These are phyloP conservation scores for Zymoseptoria ardabiliae DNA, from an alignment of 2,329 filamentous ascomycete genomes.

Conservation along the genomic window DNA sequence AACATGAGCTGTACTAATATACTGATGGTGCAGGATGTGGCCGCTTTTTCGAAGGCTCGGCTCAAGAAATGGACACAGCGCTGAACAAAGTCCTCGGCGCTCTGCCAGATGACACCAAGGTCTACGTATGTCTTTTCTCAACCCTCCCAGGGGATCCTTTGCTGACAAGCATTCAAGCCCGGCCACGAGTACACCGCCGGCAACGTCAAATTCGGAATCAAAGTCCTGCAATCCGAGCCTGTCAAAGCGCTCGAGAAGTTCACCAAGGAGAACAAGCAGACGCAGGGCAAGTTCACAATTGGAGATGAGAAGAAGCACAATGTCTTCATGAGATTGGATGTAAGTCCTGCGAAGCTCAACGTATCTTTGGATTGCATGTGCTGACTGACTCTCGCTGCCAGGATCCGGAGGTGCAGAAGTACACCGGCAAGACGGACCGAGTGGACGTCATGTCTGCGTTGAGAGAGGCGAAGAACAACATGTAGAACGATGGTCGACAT, in stretches of 20 bases:
- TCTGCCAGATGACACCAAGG: constrained; percentile 81
- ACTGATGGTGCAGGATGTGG: constrained; percentile 62
- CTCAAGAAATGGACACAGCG: constrained; percentile 85
- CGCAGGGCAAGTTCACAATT: constrained; percentile 93
- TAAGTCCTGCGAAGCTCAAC: constrained; percentile 38
- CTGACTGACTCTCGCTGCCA: constrained; percentile 29
- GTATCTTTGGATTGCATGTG: background rate
- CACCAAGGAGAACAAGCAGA: constrained; percentile 72
- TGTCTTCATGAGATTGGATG: constrained; percentile 85
- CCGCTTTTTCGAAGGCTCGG: constrained; percentile 87
- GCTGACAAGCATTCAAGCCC: constrained; percentile 48
- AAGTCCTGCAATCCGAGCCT: constrained; percentile 65
- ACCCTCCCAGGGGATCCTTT: background rate
- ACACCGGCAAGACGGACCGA: constrained; percentile 71
- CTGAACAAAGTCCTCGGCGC: constrained; percentile 76
- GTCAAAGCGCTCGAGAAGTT: constrained; percentile 72
- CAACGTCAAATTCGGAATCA: constrained; percentile 81
- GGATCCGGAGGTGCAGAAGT: constrained; percentile 78
- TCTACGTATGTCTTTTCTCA: constrained; percentile 58
- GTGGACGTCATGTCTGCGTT: constrained; percentile 78
- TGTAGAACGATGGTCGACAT: constrained; percentile 14
- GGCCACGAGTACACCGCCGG: constrained; percentile 98
- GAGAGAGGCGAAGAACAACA: constrained; percentile 77
- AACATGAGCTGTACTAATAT: background rate
- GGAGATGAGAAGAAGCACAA: constrained; percentile 97